Evolutionary conservation across 2,329 filamentous ascomycete species (phyloP).

Genomic region (Neofusicoccum laricinum): DNA sequence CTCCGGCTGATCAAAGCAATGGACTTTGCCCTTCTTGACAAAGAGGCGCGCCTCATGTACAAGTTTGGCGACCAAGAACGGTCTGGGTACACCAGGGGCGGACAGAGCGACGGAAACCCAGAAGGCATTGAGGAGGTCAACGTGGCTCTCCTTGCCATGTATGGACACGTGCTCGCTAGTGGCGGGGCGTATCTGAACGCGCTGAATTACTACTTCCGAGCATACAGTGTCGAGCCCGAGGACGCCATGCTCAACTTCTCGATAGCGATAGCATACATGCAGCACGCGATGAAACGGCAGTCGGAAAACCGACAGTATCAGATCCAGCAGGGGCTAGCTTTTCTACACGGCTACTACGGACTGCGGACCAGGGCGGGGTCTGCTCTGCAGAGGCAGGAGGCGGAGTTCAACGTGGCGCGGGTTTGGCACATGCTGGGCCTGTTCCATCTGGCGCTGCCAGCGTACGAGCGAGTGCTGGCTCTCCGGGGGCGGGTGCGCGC

Average conservation of each 20-base stretch:
- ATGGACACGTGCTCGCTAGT: constrained; percentile 83
- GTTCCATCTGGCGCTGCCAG: constrained; percentile 67
- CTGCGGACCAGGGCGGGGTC: constrained; percentile 47
- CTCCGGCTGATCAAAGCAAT: constrained; percentile 87
- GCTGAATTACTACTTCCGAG: constrained; percentile 78
- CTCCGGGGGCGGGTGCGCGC: constrained; percentile 47
- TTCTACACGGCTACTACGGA: constrained; percentile 72
- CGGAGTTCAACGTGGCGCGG: constrained; percentile 76
- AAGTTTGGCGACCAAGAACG: constrained; percentile 36
- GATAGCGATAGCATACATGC: constrained; percentile 73
- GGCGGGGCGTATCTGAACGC: constrained; percentile 81
- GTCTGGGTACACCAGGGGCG: constrained; percentile 38
- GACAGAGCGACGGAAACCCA: constrained; percentile 37
- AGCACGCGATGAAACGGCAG: constrained; percentile 85
- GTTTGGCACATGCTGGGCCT: constrained; percentile 75
- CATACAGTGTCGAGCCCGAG: constrained; percentile 64
- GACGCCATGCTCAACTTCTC: constrained; percentile 79
- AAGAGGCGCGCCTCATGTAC: constrained; percentile 46
- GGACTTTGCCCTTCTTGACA: constrained; percentile 64
- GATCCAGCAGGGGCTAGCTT: constrained; percentile 79
- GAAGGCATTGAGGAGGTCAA: constrained; percentile 57
- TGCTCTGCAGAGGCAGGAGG: constrained; percentile 62
- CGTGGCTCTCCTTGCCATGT: constrained; percentile 78
- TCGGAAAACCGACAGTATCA: constrained; percentile 86
- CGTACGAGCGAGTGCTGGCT: constrained; percentile 62